Evolutionary conservation across 768 basidiomycete genomes (phyloP).

Genomic region (Dentipellis sp.): DNA sequence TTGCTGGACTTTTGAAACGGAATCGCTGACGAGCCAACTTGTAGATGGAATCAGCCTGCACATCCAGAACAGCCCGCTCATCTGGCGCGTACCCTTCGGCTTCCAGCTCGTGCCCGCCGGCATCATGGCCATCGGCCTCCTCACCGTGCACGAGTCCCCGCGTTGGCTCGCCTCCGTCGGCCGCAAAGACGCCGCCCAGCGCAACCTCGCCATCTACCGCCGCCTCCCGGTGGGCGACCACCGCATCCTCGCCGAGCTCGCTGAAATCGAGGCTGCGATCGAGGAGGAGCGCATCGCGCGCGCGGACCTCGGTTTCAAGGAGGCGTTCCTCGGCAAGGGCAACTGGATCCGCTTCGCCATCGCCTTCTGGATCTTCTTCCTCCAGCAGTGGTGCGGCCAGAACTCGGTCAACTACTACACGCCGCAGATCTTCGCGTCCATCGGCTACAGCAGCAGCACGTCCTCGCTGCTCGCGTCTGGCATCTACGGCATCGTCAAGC

Average conservation of each 20-base stretch:
- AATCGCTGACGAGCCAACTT: neutral
- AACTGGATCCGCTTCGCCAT: constrained; percentile 81
- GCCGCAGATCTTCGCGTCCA: constrained; percentile 64
- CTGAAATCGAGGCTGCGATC: constrained; percentile 78
- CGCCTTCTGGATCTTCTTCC: constrained; percentile 67
- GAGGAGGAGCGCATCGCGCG: constrained; percentile 62
- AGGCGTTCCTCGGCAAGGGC: constrained; percentile 75
- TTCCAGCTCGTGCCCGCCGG: constrained; percentile 70
- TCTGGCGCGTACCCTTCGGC: constrained; percentile 71
- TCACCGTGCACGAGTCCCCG: constrained; percentile 73
- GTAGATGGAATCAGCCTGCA: constrained; percentile 54
- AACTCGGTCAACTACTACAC: constrained; percentile 74
- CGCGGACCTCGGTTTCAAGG: constrained; percentile 51
- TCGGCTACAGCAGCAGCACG: constrained; percentile 52
- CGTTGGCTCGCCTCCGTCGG: constrained; percentile 67
- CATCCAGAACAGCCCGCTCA: constrained; percentile 31
- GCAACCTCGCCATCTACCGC: constrained; percentile 59
- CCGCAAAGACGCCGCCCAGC: constrained; percentile 40
- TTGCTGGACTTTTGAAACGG: neutral
- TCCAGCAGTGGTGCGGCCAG: constrained; percentile 82
- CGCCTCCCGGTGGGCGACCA: constrained; percentile 31
- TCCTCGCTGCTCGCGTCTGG: constrained; percentile 66
- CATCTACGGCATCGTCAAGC: constrained; percentile 59
- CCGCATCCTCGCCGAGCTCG: constrained; percentile 49
- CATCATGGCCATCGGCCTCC: constrained; percentile 55